These are phyloP conservation scores for Acephala macrosclerotiorum DNA, from an alignment of 2,329 filamentous ascomycete genomes.

Conservation along the genomic window DNA sequence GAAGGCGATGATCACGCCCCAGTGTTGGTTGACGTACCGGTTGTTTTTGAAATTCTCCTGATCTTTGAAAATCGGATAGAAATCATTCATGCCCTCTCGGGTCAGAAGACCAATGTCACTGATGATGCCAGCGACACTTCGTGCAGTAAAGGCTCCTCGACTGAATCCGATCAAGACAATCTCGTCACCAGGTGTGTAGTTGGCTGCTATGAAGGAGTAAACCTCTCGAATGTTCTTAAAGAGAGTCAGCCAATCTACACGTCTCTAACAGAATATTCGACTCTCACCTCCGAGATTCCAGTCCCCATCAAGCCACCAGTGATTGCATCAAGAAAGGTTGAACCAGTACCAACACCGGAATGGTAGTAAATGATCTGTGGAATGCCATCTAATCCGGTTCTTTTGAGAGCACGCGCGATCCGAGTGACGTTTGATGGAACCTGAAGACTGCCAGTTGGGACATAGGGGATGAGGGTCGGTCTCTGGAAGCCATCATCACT, in stretches of 20 bases:
- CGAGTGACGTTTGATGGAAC: constrained; percentile 67
- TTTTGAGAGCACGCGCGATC: constrained; percentile 63
- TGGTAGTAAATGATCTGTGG: constrained; percentile 68
- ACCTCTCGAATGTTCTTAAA: constrained; percentile 58
- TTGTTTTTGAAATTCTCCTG: constrained; percentile 44
- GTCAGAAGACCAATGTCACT: constrained; percentile 48
- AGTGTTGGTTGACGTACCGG: neutral
- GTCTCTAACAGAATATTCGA: neutral
- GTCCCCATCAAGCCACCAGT: constrained; percentile 62
- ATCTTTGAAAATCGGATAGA: constrained; percentile 51
- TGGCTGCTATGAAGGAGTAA: constrained; percentile 53
- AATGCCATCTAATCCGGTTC: constrained; percentile 54
- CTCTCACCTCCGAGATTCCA: constrained; percentile 51
- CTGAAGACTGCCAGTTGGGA: constrained; percentile 65
- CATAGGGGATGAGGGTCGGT: constrained; percentile 54
- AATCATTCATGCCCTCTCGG: constrained; percentile 50
- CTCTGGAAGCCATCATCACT: constrained; percentile 42
- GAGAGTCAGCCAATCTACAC: constrained; percentile 22
- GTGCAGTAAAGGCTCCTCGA: constrained; percentile 51
- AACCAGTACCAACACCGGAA: constrained; percentile 64
- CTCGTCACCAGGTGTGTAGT: constrained; percentile 50
- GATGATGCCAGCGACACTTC: constrained; percentile 47
- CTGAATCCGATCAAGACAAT: constrained; percentile 51
- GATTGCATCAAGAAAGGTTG: constrained; percentile 56
- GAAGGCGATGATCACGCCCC: neutral